Base-by-base conservation (phyloP, 352 stramenopile genomes). In the Phytophthora crassamura region DNA sequence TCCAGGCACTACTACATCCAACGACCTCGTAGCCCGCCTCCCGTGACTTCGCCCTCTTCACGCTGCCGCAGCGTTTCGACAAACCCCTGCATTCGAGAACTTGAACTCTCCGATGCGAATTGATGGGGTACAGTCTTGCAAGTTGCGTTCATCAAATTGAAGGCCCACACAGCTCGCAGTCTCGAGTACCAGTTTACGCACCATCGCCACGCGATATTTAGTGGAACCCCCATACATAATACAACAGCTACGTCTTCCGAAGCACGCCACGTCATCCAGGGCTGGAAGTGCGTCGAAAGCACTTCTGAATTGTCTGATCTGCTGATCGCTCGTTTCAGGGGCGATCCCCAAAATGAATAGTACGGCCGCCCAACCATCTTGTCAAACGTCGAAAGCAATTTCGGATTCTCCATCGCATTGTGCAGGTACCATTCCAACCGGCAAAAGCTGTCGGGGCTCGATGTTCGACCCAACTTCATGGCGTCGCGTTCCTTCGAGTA, bases 371-470 rank as follows among this genome's bases (percentile, higher is more conserved):
- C 57, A 18, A 8, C 47, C 47, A 65, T 52, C 9, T 18, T 38
- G 22, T 67, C 58, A 2, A 65, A 15, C 14, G 14, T 36, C 47
- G 50, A 39, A 16, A 52, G 46, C 15, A 41, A 12, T 5, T 58
- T 38, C 22, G 32, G 25, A 9, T 52, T 40, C 10, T 50, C 38
- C 41, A 67, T 40, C 30, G 33, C 36, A 22, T 59, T 50, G 15
- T 14, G 47, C 50, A 68, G 28, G 12, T 62, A 68, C 51, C 50
- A 68, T 30, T 68, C 59, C 34, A 68, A 43, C n/a, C 30, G 45
- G 6, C 43, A 28, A 33, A n/a, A n/a, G n/a, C n/a, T n/a, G n/a
- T n/a, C n/a, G n/a, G n/a, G 12, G 5, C 35, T 52, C 7, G 35
- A 40, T 4, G 50, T 52, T 4, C 43, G 45, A 12, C 43, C 50